These are phyloP conservation scores for Sugiyamaella marilandica DNA, from an alignment of 805 yeast genomes.

Conservation along the genomic window DNA sequence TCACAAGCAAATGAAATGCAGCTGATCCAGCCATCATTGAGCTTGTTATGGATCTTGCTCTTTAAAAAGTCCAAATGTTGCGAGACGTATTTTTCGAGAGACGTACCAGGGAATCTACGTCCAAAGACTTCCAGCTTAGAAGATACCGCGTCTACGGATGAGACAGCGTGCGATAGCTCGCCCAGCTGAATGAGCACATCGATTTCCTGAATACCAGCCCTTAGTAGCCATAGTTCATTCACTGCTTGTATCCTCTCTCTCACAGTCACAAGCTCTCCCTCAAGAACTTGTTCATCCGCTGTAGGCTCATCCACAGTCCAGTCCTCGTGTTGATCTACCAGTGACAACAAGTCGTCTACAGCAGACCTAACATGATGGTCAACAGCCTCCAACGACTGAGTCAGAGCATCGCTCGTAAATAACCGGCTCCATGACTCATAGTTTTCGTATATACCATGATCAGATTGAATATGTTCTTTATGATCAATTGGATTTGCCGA, in stretches of 20 bases:
- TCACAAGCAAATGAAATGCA: slow-evolving; percentile 10
- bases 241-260: slow-evolving; percentile 8
- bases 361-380: neutral
- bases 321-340: neutral
- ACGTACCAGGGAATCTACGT: slow-evolving; percentile 8
- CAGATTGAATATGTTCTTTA: neutral
- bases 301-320: neutral
- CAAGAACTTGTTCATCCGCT: neutral
- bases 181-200: slow-evolving; percentile 18
- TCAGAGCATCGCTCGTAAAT: neutral
- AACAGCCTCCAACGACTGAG: neutral
- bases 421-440: slow-evolving; percentile 7
- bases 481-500: neutral
- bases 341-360: neutral
- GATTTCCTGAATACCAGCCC: slow-evolving; percentile 21
- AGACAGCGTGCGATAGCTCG: slow-evolving; percentile 17
- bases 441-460: neutral
- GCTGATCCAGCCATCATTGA: slow-evolving; percentile 13
- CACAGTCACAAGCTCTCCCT: neutral
- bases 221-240: slow-evolving; percentile 21
- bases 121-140: slow-evolving; percentile 14
- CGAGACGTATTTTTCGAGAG: slow-evolving; percentile 7
- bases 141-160: slow-evolving; percentile 14
- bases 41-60: slow-evolving; percentile 1
- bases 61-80: slow-evolving; percentile 1